Conservation (phyloP, 768 basidiomycete species). For the Hericium rajendrae region DNA sequence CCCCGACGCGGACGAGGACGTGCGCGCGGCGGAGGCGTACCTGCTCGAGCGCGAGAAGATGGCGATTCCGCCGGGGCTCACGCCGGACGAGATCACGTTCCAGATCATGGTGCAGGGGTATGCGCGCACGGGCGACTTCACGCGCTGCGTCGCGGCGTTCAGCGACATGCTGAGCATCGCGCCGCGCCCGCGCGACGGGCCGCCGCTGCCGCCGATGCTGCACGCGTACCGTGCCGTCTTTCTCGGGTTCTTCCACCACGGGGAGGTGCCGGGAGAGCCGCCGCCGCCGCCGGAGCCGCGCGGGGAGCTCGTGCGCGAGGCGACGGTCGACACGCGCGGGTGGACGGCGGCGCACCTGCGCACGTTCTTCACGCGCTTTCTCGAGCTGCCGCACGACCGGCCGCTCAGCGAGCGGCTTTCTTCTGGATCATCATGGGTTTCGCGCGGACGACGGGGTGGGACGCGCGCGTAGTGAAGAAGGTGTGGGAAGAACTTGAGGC, state of each 20-base stretch:
- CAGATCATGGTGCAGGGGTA: conserved; percentile 58
- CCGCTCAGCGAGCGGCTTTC: conserved; percentile 37
- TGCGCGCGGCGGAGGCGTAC: conserved; percentile 25
- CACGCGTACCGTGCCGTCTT: conserved; percentile 62
- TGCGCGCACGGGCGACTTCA: conserved; percentile 63
- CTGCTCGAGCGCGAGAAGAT: conserved; percentile 38
- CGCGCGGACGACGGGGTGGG: conserved; percentile 44
- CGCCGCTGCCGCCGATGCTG: conserved; percentile 22
- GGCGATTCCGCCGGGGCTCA: conserved; percentile 28
- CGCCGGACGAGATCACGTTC: conserved; percentile 61
- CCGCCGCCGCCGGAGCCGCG: conserved; percentile 1
- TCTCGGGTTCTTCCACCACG: conserved; percentile 63
- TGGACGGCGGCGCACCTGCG: conserved; percentile 57
- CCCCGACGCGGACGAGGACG: conserved; percentile 28
- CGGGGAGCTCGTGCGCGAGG: conserved; percentile 1
- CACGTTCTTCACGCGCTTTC: conserved; percentile 50
- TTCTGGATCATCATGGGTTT: conserved; percentile 67
- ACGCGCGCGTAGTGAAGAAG: conserved; percentile 38
- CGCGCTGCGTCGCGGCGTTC: conserved; percentile 44
- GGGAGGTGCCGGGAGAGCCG: conserved; percentile 8
- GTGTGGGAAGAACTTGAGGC: conserved; percentile 50
- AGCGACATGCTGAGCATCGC: conserved; percentile 53
- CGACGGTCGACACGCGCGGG: not conserved
- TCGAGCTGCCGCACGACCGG: conserved; percentile 39
- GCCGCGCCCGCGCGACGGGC: conserved; percentile 2